Percentiles rank a stretch among this genome's conserved stretches.
These are phyloP conservation scores for Candida cerambycidarum DNA, from an alignment of 805 yeast species.

Conservation along the genomic window DNA sequence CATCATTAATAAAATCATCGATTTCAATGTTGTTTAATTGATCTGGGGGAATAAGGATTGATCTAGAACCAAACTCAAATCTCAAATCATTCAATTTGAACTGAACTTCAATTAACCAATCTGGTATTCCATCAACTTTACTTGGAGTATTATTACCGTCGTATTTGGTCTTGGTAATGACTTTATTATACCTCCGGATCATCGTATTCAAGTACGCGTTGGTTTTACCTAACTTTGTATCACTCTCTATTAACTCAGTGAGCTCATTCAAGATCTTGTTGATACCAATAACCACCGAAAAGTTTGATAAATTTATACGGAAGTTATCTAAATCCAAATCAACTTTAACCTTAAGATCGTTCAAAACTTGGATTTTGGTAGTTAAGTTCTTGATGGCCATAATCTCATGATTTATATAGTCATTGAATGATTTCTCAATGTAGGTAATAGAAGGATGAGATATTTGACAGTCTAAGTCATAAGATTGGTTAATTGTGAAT, in stretches of 20 bases:
- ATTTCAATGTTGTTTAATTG: conserved; percentile 7
- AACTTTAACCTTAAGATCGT: conserved; percentile 27
- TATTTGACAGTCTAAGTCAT: conserved; percentile 34
- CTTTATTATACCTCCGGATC: conserved; percentile 15
- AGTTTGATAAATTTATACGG: conserved; percentile 25
- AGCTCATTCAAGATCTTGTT: conserved; percentile 27
- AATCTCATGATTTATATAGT: conserved; percentile 2
- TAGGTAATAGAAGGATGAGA: conserved; percentile 32
- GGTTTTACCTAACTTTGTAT: conserved; percentile 27
- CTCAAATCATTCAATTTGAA: conserved; percentile 17
- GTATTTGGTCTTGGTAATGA: conserved; percentile 3
- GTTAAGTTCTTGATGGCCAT: conserved; percentile 16
- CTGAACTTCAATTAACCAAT: conserved; percentile 31
- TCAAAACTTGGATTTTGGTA: conserved; percentile 24
- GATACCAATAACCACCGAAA: conserved; percentile 32
- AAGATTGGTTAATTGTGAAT: conserved; percentile 32
- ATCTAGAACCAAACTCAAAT: conserved; percentile 36
- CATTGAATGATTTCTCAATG: conserved; percentile 23
- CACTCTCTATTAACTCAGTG: conserved; percentile 22
- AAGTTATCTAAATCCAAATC: conserved; percentile 21
- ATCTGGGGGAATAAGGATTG: conserved; percentile 33
- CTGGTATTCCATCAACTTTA: conserved; percentile 28
- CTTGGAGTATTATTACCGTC: conserved; percentile 6
- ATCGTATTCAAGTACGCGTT: conserved; percentile 27
- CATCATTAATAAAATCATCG: conserved; percentile 9